These are phyloP conservation scores for Phytophthora uliginosa DNA, from an alignment of 352 stramenopile species.

Conservation along the genomic window DNA sequence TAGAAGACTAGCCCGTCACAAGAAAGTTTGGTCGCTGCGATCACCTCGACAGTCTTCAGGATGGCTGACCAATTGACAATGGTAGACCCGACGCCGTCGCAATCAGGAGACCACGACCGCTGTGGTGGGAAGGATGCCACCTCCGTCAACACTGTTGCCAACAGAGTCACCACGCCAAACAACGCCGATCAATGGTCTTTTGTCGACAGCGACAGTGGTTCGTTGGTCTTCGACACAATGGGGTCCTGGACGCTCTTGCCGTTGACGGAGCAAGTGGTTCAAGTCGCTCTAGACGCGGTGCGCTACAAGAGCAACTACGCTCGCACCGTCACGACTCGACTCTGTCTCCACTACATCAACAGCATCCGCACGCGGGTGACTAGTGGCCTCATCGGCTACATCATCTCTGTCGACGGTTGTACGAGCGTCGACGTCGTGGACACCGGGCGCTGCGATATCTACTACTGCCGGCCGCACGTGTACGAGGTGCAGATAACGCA, in stretches of 20 bases:
- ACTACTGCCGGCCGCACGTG: constrained; percentile 50
- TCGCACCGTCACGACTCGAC: constrained; percentile 32
- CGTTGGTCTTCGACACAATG: constrained; percentile 23
- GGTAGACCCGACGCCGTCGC: background rate
- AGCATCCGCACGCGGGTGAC: constrained; percentile 33
- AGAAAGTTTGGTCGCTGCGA: background rate
- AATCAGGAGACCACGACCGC: constrained; percentile 10
- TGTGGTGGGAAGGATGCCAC: constrained; percentile 20
- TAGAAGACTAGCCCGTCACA: constrained; percentile 10
- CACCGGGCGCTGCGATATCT: constrained; percentile 54
- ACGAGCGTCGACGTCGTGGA: constrained; percentile 28
- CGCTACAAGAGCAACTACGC: constrained; percentile 56
- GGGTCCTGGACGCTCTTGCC: constrained; percentile 32
- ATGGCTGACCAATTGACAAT: constrained; percentile 8
- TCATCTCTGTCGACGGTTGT: constrained; percentile 54
- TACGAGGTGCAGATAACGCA: constrained; percentile 56
- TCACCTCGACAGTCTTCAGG: background rate
- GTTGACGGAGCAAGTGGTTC: constrained; percentile 29
- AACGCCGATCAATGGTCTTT: constrained; percentile 6
- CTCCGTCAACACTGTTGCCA: constrained; percentile 1
- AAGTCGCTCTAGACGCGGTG: constrained; percentile 50
- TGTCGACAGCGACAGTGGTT: constrained; percentile 1
- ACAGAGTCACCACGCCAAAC: background rate
- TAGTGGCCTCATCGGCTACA: constrained; percentile 35
- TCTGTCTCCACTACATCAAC: constrained; percentile 60